Percentiles rank a stretch among this genome's conserved stretches.
Conservation (phyloP, 768 basidiomycete species). For the Crepidotus variabilis region DNA sequence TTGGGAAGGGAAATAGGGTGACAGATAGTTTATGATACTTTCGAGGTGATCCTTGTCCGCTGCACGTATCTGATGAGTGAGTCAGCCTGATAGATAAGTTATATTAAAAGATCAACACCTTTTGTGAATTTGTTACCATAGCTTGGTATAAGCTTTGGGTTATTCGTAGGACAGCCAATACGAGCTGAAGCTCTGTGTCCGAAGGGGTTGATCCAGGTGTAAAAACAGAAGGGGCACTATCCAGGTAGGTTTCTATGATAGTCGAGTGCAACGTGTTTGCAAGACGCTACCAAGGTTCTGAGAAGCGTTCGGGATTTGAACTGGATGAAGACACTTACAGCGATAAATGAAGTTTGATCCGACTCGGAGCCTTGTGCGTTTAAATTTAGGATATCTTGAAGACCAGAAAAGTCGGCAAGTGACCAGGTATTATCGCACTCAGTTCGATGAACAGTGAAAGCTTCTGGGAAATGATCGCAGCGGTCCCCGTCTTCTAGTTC, state of each 20-base stretch:
- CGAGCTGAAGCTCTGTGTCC: conserved; percentile 57
- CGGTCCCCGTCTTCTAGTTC: conserved; percentile 28
- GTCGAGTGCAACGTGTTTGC: conserved; percentile 74
- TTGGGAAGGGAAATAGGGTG: conserved; percentile 73
- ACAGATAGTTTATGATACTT: conserved; percentile 66
- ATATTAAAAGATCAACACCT: conserved; percentile 27
- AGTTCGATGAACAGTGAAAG: conserved; percentile 17
- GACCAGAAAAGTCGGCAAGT: conserved; percentile 20
- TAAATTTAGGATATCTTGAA: conserved; percentile 2
- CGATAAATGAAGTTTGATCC: conserved; percentile 14
- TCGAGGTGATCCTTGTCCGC: conserved; percentile 45
- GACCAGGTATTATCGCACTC: conserved; percentile 25
- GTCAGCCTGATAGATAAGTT: conserved; percentile 3
- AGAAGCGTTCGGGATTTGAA: neutral
- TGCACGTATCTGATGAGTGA: conserved; percentile 15
- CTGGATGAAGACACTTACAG: conserved; percentile 9
- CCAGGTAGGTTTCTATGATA: conserved; percentile 80
- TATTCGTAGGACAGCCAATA: conserved; percentile 57
- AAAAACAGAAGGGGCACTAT: conserved; percentile 82
- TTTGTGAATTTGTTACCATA: conserved; percentile 39
- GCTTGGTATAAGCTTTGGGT: conserved; percentile 56
- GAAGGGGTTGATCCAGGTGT: conserved; percentile 56
- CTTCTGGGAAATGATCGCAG: conserved; percentile 28
- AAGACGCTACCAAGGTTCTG: conserved; percentile 46
- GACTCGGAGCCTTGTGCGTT: conserved; percentile 4